phyloP scores from a whole-genome alignment of 2,329 filamentous ascomycete genomes.

The Colletotrichum lini region DNA sequence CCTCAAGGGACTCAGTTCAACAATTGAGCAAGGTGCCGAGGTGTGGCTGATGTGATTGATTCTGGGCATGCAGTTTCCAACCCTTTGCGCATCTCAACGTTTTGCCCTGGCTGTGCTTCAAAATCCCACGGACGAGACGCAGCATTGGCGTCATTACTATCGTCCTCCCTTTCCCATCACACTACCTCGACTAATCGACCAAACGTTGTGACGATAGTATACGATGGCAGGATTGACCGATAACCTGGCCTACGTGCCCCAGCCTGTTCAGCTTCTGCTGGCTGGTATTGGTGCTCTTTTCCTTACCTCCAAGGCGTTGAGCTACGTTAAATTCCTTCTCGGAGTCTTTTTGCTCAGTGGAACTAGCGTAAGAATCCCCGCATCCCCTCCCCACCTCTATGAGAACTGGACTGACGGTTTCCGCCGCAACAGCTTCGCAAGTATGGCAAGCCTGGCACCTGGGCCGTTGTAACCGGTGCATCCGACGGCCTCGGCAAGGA shows the following conservation, averaged over 20 bases:
- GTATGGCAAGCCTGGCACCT: slow-evolving; percentile 92
- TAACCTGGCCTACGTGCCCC: slow-evolving; percentile 58
- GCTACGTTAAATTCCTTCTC: slow-evolving; percentile 73
- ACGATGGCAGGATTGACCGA: slow-evolving; percentile 47
- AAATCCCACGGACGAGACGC: slow-evolving; percentile 6
- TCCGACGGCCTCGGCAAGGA: slow-evolving; percentile 98
- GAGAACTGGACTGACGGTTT: slow-evolving; percentile 40
- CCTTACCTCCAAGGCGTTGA: slow-evolving; percentile 69
- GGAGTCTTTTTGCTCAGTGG: slow-evolving; percentile 79
- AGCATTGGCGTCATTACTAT: not conserved
- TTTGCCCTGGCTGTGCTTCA: slow-evolving; percentile 31
- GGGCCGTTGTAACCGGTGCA: slow-evolving; percentile 94
- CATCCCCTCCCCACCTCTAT: not conserved
- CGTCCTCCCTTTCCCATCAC: not conserved
- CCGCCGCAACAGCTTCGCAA: slow-evolving; percentile 77
- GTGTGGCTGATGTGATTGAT: slow-evolving; percentile 27
- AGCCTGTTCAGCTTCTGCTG: slow-evolving; percentile 61
- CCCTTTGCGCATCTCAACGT: slow-evolving; percentile 38
- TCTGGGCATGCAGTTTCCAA: slow-evolving; percentile 25
- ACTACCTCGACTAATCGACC: not conserved
- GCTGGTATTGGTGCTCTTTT: slow-evolving; percentile 72
- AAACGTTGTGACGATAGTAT: slow-evolving; percentile 5
- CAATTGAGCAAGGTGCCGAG: slow-evolving; percentile 31
- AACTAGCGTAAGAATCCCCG: slow-evolving; percentile 66
- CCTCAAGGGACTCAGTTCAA: slow-evolving; percentile 12